Base-by-base conservation (phyloP, 2,329 filamentous ascomycete genomes). In the Penicillium sp. region DNA sequence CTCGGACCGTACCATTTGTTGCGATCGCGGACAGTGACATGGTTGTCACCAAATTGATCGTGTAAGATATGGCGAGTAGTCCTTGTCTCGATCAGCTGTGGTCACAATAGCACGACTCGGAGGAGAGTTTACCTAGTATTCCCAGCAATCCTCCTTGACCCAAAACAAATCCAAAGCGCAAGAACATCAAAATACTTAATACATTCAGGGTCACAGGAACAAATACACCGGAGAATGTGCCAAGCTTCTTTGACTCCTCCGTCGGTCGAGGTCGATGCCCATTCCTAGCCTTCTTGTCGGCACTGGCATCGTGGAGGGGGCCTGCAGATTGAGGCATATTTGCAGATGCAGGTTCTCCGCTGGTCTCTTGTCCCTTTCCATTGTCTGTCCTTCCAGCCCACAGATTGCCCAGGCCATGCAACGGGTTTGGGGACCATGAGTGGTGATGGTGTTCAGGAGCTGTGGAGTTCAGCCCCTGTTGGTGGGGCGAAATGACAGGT, bases 141-240 rank as follows among this genome's bases (percentile, higher is more conserved):
- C 90, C 91, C 42, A 93, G 61, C 43, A 95, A 79, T 22, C 91
- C 91, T 59, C 88, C 83, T 69, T 93, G 88, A 8, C 90, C 91
- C 22, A 95, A 79, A 54, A 96, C 89, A 65, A 91, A 86, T 22
- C 91, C 90, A 71, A 96, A 96, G 22, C 91, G 85, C 65, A 96
- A 79, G 75, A 96, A 96, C 90, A 96, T 95, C 58, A 96, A 82
- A 73, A 96, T 95, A 65, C 89, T 93, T 62, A 95, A 77, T 41
- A 96, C 91, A 72, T 94, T 96, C 62, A 95, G 79, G 58, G 88
- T 92, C n/a, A 91, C 91, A 1, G 91, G 91, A 15, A 96, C 89
- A 71, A 92, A 96, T 46, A 95, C 89, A 7, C 89, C 89, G 4
- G 86, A 89, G 62, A 91, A 85, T 8, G 85, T 87, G 35, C 89